These are phyloP conservation scores for Ophiostoma piceae DNA, from an alignment of 2,329 filamentous ascomycete species.

Conservation along the genomic window DNA sequence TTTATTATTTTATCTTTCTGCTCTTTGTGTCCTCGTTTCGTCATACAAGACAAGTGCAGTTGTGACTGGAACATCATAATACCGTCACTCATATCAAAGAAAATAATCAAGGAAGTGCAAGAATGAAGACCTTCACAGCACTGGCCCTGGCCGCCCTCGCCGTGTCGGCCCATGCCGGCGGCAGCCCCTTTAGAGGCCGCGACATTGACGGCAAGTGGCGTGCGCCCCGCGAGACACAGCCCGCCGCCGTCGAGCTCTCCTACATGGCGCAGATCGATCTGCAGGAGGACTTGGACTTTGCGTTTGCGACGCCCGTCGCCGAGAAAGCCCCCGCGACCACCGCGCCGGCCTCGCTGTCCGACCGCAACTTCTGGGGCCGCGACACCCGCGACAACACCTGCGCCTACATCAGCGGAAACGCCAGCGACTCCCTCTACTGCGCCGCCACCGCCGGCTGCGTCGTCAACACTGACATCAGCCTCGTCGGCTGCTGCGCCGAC, in stretches of 20 bases:
- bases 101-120: neutral
- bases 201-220: constrained; percentile 27
- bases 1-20: neutral
- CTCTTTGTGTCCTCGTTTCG: neutral
- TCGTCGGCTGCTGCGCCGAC: constrained; percentile 35
- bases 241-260: constrained; percentile 21
- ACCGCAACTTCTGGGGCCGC: constrained; percentile 28
- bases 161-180: constrained; percentile 12
- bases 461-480: constrained; percentile 30
- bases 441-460: constrained; percentile 30
- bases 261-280: constrained; percentile 27
- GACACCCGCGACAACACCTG: constrained; percentile 33
- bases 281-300: neutral
- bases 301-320: neutral
- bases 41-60: neutral
- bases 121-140: constrained; percentile 9
- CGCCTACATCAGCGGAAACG: constrained; percentile 32
- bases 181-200: constrained; percentile 20
- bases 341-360: constrained; percentile 18
- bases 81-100: no score
- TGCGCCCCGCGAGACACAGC: constrained; percentile 30
- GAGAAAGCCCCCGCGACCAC: constrained; percentile 27
- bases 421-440: constrained; percentile 33
- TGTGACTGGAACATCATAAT: no score
- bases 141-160: constrained; percentile 15